These are phyloP conservation scores for Scolecobasidium constrictum DNA, from an alignment of 2,329 filamentous ascomycete species.

Conservation along the genomic window DNA sequence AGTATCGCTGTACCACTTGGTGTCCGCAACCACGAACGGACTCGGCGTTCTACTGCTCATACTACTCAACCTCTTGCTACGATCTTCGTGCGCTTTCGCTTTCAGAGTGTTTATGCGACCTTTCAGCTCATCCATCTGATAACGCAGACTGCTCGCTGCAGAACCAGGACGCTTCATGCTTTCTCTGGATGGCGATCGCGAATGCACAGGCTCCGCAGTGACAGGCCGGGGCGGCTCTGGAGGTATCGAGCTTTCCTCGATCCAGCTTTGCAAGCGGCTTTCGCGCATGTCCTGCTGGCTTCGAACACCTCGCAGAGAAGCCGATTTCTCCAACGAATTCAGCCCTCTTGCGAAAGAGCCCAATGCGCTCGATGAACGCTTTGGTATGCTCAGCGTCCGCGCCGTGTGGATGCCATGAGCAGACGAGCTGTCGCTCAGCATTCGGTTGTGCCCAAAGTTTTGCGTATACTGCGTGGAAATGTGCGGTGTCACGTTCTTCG, in stretches of 20 bases:
- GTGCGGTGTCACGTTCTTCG: background rate
- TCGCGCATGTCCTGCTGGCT: conserved; percentile 29
- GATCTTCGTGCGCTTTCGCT: conserved; percentile 69
- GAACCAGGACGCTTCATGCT: conserved; percentile 54
- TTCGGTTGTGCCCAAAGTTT: conserved; percentile 23
- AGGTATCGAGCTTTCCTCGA: conserved; percentile 17
- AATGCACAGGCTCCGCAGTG: conserved; percentile 17
- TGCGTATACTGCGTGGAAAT: conserved; percentile 1
- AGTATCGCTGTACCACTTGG: conserved; percentile 37
- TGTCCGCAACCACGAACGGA: conserved; percentile 65
- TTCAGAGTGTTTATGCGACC: conserved; percentile 73
- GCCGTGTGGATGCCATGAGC: conserved; percentile 11
- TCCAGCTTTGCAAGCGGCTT: conserved; percentile 8
- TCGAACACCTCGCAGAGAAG: conserved; percentile 7
- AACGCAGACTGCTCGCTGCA: conserved; percentile 61
- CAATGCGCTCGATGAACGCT: conserved; percentile 28
- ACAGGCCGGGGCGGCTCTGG: conserved; percentile 8
- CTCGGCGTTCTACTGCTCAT: conserved; percentile 61
- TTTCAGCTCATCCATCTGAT: conserved; percentile 77
- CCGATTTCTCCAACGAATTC: conserved; percentile 5
- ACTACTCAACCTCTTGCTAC: conserved; percentile 63
- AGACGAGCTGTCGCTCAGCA: conserved; percentile 28
- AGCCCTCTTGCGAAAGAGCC: conserved; percentile 20
- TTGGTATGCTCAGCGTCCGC: conserved; percentile 15
- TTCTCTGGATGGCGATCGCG: conserved; percentile 17